Evolutionary conservation across 2,329 filamentous ascomycete species (phyloP).

Genomic region (Xylariaceae sp.): DNA sequence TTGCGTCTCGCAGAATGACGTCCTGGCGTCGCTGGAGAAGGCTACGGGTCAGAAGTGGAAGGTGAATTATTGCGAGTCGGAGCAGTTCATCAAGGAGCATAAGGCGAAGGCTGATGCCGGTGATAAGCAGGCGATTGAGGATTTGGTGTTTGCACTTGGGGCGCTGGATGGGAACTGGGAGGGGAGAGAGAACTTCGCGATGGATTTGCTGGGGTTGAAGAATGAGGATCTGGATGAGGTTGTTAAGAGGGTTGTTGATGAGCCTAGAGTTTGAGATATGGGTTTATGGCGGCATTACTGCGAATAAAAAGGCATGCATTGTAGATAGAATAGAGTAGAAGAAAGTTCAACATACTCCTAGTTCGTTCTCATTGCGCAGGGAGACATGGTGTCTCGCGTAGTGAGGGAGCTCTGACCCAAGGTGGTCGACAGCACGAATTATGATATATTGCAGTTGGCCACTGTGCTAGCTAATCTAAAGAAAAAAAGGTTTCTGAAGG

Average conservation of each 20-base stretch:
- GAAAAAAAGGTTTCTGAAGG: no score
- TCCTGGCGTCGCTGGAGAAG: conserved; percentile 32
- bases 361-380: no score
- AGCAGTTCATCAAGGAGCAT: conserved; percentile 36
- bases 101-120: conserved; percentile 37
- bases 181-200: conserved; percentile 40
- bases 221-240: conserved; percentile 44
- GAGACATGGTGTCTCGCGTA: no score
- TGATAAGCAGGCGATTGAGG: conserved; percentile 37
- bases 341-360: no score
- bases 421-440: no score
- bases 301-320: no score
- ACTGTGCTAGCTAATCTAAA: no score
- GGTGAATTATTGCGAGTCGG: conserved; percentile 33
- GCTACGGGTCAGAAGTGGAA: conserved; percentile 31
- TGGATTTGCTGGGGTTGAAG: conserved; percentile 43
- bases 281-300: no score
- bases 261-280: neutral
- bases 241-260: conserved; percentile 33
- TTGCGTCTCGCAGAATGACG: conserved; percentile 35
- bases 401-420: no score
- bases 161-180: conserved; percentile 48
- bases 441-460: no score
- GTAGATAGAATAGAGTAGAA: no score
- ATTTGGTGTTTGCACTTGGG: conserved; percentile 48